Evolutionary conservation across 2,329 filamentous ascomycete genomes (phyloP), one percentile per base, ranked within the genome.

Genomic region (Fusarium setosum): DNA sequence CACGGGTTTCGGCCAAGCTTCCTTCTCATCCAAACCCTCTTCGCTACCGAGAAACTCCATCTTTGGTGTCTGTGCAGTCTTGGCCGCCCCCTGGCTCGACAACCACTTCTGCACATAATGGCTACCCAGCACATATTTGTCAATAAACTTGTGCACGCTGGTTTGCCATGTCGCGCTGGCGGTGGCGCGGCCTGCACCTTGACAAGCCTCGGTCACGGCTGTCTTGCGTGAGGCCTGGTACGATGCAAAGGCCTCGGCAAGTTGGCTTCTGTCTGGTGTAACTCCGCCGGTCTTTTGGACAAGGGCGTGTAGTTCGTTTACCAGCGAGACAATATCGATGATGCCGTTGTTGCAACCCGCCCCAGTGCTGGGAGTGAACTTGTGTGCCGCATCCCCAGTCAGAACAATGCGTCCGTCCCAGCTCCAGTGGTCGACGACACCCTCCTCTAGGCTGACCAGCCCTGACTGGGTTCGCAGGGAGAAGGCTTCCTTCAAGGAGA

Each of bases 381-480:
- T 80, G 56, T 81, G 79, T 2, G 71, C 73, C 0, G 79, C 65
- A 37, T 81, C 79, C 0, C 79, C 79, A 0, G 66, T 72, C 1
- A 81, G 73, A 2, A 77, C 77, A 8, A 80, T 63, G 1, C 75
- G 68, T 2, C 77, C 75, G 7, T 63, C 70, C 61, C 69, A 73
- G 54, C 73, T 76, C 79, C 77, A 81, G 41, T 77, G 66, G 10
- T 63, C 45, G 10, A 77, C 68, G 3, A 80, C 69, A 0, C 78
- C 79, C 44, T 81, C 79, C 17, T 79, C 77, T 2, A 81, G 64
- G 34, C 74, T 73, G 0, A 74, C 70, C 17, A 79, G 63, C 4
- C 76, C 76, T 1, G 67, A 67, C 4, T 67, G 61, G 9, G 65
- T 58, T 13, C 71, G 64, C 2, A 66, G 47, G 12, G 55, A 21